These are phyloP conservation scores for Dispira simplex DNA, from an alignment of 192 early-diverging fungal species.

Conservation along the genomic window DNA sequence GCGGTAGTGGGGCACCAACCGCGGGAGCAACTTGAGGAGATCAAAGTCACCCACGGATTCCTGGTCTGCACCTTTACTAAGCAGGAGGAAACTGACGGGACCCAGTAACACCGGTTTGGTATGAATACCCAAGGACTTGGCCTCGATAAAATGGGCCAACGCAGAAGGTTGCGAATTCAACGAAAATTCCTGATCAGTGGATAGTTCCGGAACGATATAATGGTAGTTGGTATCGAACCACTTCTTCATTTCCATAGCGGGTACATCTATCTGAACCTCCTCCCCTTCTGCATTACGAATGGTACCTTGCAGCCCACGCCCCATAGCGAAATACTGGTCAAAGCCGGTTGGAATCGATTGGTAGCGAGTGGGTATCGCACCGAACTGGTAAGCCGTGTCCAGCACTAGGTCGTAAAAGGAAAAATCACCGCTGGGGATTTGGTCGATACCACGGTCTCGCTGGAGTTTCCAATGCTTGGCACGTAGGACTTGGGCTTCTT, in stretches of 20 bases:
- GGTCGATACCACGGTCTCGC: slow-evolving; percentile 51
- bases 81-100: slow-evolving; percentile 74
- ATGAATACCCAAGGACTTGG: slow-evolving; percentile 76
- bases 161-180: slow-evolving; percentile 48
- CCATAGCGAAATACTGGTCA: slow-evolving; percentile 96
- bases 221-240: slow-evolving; percentile 99
- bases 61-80: slow-evolving; percentile 69
- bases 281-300: slow-evolving; percentile 36
- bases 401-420: slow-evolving; percentile 92
- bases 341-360: slow-evolving; percentile 42
- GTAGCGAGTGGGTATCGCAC: slow-evolving; percentile 54
- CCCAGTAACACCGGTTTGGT: slow-evolving; percentile 90
- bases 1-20: slow-evolving; percentile 68
- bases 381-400: slow-evolving; percentile 43
- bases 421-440: slow-evolving; percentile 89
- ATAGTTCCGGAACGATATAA: slow-evolving; percentile 82
- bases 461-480: slow-evolving; percentile 64
- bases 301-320: slow-evolving; percentile 74
- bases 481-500: slow-evolving; percentile 50
- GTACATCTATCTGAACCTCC: slow-evolving; percentile 56
- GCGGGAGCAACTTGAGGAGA: slow-evolving; percentile 55
- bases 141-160: slow-evolving; percentile 77
- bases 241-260: slow-evolving; percentile 98
- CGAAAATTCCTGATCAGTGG: slow-evolving; percentile 53
- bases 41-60: slow-evolving; percentile 38